Base-by-base conservation (phyloP, 2,329 filamentous ascomycete genomes). In the Arthrobotrys pseudoclavata region DNA sequence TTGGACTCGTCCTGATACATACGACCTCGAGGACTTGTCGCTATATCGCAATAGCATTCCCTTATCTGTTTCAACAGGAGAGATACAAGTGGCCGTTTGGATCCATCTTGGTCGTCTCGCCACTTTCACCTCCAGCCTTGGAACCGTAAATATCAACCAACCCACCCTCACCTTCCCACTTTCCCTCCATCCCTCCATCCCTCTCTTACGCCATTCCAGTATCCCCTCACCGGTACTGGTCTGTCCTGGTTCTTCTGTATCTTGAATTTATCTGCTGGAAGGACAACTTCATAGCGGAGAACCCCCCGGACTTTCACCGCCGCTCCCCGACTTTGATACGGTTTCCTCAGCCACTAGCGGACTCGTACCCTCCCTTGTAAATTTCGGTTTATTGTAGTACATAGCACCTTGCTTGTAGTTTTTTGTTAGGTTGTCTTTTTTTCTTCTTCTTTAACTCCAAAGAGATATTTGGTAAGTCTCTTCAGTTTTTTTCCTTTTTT, bases 251-350 rank as follows among this genome's bases (percentile, higher is more conserved):
- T 76, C 72, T 66, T 76, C 72, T 70, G 72, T 76, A 64, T 53
- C 52, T 69, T 76, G 69, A 67, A 40, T 60, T 74, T 74, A 74
- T 76, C 72, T 76, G 66, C 72, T 76, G 72, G 72, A 76, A 76
- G 66, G 72, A 76, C 69, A 67, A 61, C 66, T 76, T 48, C 66
- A 76, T 76, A 70, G 67, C 72, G 57, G 67, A 76, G 72, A 76
- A 76, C 72, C 67, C n/a, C 66, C 64, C 48, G 63, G 61, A 63
- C 40, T 48, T n/a, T 68, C 70, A 69, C 34, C 42, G 29, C 52
- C 52, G n/a, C 52, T 50, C 22, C 34, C 53, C 72, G 72, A 75
- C 55, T 68, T 29, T 29, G 47, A 55, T 61, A 50, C 64, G 45
- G 47, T 68, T 57, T 47, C 60, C 34, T 64, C 48, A 31, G 50